Evolutionary conservation across 164 flowering plant genomes (phyloP).

Genomic region (Piper betle): DNA sequence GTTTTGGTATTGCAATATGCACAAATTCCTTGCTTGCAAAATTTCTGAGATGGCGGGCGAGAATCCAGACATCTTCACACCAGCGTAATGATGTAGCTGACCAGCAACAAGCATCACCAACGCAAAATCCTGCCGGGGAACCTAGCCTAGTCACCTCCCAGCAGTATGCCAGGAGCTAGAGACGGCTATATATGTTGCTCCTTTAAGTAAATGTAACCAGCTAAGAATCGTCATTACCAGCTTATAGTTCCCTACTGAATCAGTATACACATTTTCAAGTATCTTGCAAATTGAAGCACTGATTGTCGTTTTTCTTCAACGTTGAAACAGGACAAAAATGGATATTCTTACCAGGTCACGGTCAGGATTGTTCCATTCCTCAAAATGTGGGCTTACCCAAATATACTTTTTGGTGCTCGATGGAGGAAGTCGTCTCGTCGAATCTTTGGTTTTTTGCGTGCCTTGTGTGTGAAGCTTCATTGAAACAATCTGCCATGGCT

Average conservation of each 20-base stretch:
- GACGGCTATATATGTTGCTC: neutral
- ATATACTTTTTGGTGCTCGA: no score
- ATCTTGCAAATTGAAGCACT: neutral
- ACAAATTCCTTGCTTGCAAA: constrained; percentile 62
- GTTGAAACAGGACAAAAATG: neutral
- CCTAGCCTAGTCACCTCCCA: constrained; percentile 3
- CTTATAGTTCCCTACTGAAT: no score
- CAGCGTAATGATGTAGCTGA: constrained; percentile 18
- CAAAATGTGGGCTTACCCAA: no score
- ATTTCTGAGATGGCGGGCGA: constrained; percentile 51
- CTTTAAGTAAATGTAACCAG: neutral
- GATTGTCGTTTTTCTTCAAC: neutral
- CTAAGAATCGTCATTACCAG: neutral
- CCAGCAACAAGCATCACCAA: constrained; percentile 18
- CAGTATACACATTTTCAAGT: neutral
- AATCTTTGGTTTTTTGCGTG: no score
- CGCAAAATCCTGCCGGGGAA: constrained; percentile 6
- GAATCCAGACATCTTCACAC: constrained; percentile 15
- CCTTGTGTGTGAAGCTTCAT: no score
- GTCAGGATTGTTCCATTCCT: neutral
- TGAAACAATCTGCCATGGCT: no score
- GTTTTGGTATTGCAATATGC: constrained; percentile 74
- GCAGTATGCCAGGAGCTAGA: constrained; percentile 3
- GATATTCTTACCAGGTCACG: neutral
- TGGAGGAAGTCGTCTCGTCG: no score